phyloP scores from a whole-genome alignment of 1,284 basidiomycete genomes.

The Trametes polyzona region DNA sequence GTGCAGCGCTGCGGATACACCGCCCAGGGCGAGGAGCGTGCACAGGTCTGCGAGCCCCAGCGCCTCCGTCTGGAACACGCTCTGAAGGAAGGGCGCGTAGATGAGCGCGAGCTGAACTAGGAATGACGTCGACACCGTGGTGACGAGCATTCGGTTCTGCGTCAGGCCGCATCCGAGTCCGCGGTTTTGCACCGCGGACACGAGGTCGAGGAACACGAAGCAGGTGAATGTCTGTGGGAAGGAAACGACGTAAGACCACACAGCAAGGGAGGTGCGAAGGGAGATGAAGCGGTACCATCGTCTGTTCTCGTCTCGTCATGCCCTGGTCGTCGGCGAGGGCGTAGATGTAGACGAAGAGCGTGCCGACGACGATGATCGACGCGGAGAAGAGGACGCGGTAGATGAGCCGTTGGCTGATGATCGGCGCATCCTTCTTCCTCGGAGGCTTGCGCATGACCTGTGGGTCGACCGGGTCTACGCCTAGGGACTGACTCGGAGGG shows the following conservation, averaged over 20 bases:
- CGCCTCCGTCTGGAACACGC: slow-evolving; percentile 92
- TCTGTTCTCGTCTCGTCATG: slow-evolving; percentile 87
- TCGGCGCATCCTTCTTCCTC: slow-evolving; percentile 85
- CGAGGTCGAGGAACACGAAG: slow-evolving; percentile 96
- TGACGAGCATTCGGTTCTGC: slow-evolving; percentile 88
- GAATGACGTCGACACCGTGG: slow-evolving; percentile 86
- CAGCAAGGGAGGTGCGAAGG: background rate
- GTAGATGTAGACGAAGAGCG: slow-evolving; percentile 85
- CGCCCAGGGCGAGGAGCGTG: slow-evolving; percentile 75
- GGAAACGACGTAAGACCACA: slow-evolving; percentile 30
- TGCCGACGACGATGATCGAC: slow-evolving; percentile 87
- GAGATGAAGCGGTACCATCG: slow-evolving; percentile 67
- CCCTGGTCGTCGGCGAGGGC: slow-evolving; percentile 78
- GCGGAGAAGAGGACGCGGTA: slow-evolving; percentile 89
- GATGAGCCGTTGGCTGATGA: slow-evolving; percentile 78
- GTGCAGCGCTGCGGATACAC: slow-evolving; percentile 73
- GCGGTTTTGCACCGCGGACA: slow-evolving; percentile 93
- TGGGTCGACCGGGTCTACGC: slow-evolving; percentile 94
- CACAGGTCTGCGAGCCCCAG: slow-evolving; percentile 72
- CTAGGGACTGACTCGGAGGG: slow-evolving; percentile 95
- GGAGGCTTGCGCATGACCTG: slow-evolving; percentile 91
- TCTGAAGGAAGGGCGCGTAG: slow-evolving; percentile 90
- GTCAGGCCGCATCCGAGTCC: slow-evolving; percentile 80
- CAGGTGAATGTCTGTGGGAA: slow-evolving; percentile 87
- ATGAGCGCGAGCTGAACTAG: slow-evolving; percentile 84